Evolutionary conservation across 2,329 filamentous ascomycete genomes (phyloP).

Genomic region (Tolypocladium sp.): DNA sequence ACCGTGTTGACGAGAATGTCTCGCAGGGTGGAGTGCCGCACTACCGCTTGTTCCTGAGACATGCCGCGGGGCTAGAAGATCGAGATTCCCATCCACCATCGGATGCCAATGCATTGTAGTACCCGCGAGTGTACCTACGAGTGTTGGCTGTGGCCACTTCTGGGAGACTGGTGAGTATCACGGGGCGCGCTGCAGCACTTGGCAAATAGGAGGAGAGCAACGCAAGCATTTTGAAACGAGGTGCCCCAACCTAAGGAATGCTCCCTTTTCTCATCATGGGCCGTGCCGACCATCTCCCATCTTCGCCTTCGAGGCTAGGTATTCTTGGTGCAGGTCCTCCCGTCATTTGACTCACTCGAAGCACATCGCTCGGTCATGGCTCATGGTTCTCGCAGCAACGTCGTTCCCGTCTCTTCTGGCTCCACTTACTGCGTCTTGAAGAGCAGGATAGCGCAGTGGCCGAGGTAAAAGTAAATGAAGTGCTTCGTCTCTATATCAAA

Average conservation of each 20-base stretch:
- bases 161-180: not conserved
- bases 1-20: not conserved
- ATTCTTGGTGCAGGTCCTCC: not conserved
- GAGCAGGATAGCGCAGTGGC: slow-evolving; percentile 93
- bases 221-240: not conserved
- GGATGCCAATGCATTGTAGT: not conserved
- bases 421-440: slow-evolving; percentile 88
- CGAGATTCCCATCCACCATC: not conserved
- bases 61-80: not conserved
- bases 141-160: not conserved
- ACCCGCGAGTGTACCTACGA: not conserved
- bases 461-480: slow-evolving; percentile 99
- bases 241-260: not conserved
- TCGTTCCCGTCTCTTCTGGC: not conserved
- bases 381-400: not conserved
- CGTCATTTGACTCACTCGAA: not conserved
- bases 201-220: not conserved
- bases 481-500: slow-evolving; percentile 79
- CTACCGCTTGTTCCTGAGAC: slow-evolving; percentile 1
- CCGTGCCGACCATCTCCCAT: not conserved
- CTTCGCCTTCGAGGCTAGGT: not conserved
- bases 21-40: not conserved
- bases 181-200: not conserved
- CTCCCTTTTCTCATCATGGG: not conserved
- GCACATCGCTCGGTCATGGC: not conserved